These are phyloP conservation scores for Albifimbria verrucaria DNA, from an alignment of 2,329 filamentous ascomycete species.

Conservation along the genomic window DNA sequence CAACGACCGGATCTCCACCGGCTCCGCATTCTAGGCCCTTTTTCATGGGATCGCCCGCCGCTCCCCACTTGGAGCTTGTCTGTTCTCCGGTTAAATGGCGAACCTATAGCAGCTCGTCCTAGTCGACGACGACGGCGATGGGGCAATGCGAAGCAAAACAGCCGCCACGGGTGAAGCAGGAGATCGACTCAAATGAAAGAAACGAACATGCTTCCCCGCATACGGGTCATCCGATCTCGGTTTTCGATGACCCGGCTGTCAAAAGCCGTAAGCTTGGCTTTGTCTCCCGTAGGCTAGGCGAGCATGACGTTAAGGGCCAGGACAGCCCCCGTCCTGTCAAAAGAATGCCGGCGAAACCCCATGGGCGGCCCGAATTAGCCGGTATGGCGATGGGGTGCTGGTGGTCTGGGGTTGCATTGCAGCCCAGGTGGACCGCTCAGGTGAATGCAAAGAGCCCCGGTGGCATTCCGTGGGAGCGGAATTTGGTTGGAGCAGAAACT, in stretches of 20 bases:
- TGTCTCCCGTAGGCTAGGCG: too few species aligned
- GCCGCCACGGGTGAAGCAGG: background rate
- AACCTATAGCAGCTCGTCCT: background rate
- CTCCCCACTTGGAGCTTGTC: background rate
- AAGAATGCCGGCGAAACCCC: background rate
- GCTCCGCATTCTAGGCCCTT: background rate
- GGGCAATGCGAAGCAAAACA: background rate
- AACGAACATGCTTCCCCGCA: background rate
- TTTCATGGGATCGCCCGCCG: background rate
- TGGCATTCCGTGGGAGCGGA: background rate
- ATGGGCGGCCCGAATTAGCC: background rate
- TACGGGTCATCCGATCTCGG: too few species aligned
- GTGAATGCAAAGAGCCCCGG: background rate
- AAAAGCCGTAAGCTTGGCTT: too few species aligned
- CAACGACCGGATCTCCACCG: background rate
- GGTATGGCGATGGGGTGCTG: background rate
- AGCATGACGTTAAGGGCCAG: background rate
- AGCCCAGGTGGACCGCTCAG: background rate
- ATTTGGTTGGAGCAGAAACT: too few species aligned
- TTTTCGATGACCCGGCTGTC: too few species aligned
- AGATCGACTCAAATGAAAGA: background rate
- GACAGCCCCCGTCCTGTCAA: background rate
- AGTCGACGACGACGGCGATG: background rate
- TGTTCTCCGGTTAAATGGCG: background rate
- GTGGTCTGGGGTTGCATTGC: background rate